Base-by-base conservation (phyloP, 176 grass and related monocot genomes). In the Poa annua region DNA sequence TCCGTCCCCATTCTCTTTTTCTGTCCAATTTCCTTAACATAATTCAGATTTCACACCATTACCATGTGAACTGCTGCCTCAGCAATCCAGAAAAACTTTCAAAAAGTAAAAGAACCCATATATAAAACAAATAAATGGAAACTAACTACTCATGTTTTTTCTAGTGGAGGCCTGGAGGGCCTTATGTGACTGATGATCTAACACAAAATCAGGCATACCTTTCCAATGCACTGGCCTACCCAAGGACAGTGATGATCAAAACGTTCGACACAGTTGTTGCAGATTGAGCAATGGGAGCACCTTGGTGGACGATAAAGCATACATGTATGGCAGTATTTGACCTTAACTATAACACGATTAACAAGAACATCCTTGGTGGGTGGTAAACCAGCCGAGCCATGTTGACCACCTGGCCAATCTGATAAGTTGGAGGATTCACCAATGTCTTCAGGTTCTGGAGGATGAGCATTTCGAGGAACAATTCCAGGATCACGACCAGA, bases 221-320 rank as follows among this genome's bases (percentile, higher is more conserved):
- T 91, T 79, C 92, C 92, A 89, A 94, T 94, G 67, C 92, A 94
- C 71, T 94, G 92, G 59, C 92, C 92, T 72, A 91, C 87, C 89
- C 89, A 94, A 66, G 89, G 92, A 48, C 92, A 94, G 64, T 94
- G 92, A 67, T 94, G 92, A 87, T 94, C 92, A 64, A 94, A 94
- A 42, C 92, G 87, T 77, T 89, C 88, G 11, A 89, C 83, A 48
- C 88, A 89, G 53, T 81, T 89, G 83, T 89, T 89, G 83, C 88
- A 89, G 73, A 89, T 85, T 89, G 88, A 89, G 64, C 88, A 89
- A 77, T 89, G 88, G 45, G 88, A 94, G 78, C 92, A 94, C 79
- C 92, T 90, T 62, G 92, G 92, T n/a, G 92, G 92, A 70, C 92
- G 92, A 85, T 94, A 94, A 16, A 94, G 63, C 92, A 94, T 94